These are phyloP conservation scores for Pythium monospermum DNA, from an alignment of 352 stramenopile species.

Conservation along the genomic window DNA sequence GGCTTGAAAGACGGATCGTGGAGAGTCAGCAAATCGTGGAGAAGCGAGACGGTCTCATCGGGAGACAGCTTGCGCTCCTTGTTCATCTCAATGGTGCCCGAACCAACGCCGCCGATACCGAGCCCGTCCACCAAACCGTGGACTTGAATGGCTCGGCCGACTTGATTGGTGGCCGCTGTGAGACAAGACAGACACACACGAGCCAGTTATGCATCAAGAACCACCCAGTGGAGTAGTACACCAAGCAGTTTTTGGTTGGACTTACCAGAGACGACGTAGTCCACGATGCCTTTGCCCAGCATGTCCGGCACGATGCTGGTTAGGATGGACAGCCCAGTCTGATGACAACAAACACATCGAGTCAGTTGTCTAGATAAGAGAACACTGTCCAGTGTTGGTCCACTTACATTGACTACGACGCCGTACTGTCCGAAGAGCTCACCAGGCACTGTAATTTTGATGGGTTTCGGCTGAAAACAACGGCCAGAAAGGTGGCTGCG, in stretches of 20 bases:
- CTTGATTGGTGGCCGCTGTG: not conserved
- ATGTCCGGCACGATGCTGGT: not conserved
- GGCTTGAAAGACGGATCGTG: conserved; percentile 12
- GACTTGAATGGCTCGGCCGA: not conserved
- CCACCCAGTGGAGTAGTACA: too few species aligned
- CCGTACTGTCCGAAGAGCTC: conserved; percentile 8
- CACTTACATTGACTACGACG: conserved; percentile 11
- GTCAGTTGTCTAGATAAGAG: too few species aligned
- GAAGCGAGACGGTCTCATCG: conserved; percentile 7
- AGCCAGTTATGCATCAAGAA: too few species aligned
- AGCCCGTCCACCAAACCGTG: not conserved
- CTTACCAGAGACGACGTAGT: not conserved
- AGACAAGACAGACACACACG: not conserved
- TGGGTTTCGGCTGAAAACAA: conserved; percentile 14
- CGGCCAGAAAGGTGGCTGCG: conserved; percentile 5
- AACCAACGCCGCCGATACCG: too few species aligned
- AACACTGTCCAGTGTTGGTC: too few species aligned
- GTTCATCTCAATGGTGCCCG: conserved; percentile 11
- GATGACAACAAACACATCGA: not conserved
- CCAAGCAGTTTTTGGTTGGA: too few species aligned
- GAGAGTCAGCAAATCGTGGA: conserved; percentile 13
- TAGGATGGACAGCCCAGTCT: conserved; percentile 6
- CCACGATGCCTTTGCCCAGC: conserved; percentile 1
- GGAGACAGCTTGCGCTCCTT: conserved; percentile 4
- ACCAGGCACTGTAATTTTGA: not conserved